Evolutionary conservation across 805 yeast genomes (phyloP), one percentile per base, ranked within the genome.

Genomic region (Candida ovalis): DNA sequence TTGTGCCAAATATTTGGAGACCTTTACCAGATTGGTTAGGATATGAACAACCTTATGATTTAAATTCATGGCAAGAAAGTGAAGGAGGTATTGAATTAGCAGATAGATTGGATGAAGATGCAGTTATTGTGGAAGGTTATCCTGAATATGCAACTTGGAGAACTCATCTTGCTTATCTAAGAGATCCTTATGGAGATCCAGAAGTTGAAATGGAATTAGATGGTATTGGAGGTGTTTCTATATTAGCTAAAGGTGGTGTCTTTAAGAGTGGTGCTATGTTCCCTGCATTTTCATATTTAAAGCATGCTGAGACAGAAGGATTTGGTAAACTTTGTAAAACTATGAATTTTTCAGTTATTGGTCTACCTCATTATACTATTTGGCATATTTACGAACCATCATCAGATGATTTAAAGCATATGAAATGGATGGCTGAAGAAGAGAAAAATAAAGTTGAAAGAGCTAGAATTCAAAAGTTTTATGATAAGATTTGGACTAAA

Each of bases 61-160:
- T 86, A 62, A 86, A 86, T 67, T 84, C 91, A 28, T 86, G 94
- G 95, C 88, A 82, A 61, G 95, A 86, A 65, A 78, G 86, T 51
- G 91, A 84, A 56, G 94, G 90, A 50, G 95, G 91, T 1, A 64
- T 85, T 47, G 87, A 83, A 61, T 66, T 86, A 55, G 96, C 96
- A 27, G 81, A 81, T 36, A 65, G 73, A 3, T 73, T 92, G 47
- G 92, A 86, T 61, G 98, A 91, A 67, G 96, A 92, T 69, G 96
- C 94, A 1, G 96, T 92, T 43, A 89, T 91, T 51, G 98, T 91
- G 13, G 98, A 91, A 69, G 98, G 98, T 9, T 89, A 89, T 66
- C 88, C 88, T 10, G 98, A 91, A 69, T 91, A 89, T 67, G 95
- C 96, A 39, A 91, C 98, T 3, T 91, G 97, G 97, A 78, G 98